Evolutionary conservation across 139 green algal genomes (phyloP), one percentile per base, ranked within the genome.

Genomic region (Chlorella vulgaris): DNA sequence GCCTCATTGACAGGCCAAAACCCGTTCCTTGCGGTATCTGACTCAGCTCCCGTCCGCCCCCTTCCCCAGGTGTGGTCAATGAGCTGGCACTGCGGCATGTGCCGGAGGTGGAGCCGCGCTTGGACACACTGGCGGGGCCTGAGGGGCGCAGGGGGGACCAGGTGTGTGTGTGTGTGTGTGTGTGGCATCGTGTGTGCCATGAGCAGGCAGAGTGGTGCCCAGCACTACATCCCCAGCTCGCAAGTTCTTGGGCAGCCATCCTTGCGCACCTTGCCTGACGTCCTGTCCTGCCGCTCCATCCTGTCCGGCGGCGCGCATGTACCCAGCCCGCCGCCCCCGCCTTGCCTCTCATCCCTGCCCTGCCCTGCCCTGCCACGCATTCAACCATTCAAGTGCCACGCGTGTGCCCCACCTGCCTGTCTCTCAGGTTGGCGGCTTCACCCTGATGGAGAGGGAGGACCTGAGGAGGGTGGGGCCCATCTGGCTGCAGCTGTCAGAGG

Each of bases 381-480:
- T 13, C 58, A 21, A 2, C 26, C 38, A 28, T 22, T 40, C 4
- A 31, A 24, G 3, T 3, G 22, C 38, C 19, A 39, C 39, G 13
- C 24, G 5, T 3, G 2, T 39, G 36, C 2, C 24, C 5, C 38
- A 63, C 36, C 74, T 75, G 15, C 36, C 85, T 86, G 50, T 7
- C 29, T n/a, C n/a, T n/a, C 68, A 86, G 81, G 93, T 96, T 7
- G 94, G 94, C 5, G 93, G 92, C 10, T 97, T 96, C 83, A 94
- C 91, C 39, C 85, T 98, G 38, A 92, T 98, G 70, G 85, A 93
- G 29, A 80, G 71, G 1, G 85, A 93, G 33, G 94, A 98, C 84
- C 74, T 98, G 10, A 90, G 91, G 39, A 74, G 81, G 22, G 86
- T 98, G 69, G 89, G 86, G 7, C 87, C 89, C 8, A 53, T 91